phyloP scores from a whole-genome alignment of 2,329 filamentous ascomycete species.

The Botrytis byssoidea region DNA sequence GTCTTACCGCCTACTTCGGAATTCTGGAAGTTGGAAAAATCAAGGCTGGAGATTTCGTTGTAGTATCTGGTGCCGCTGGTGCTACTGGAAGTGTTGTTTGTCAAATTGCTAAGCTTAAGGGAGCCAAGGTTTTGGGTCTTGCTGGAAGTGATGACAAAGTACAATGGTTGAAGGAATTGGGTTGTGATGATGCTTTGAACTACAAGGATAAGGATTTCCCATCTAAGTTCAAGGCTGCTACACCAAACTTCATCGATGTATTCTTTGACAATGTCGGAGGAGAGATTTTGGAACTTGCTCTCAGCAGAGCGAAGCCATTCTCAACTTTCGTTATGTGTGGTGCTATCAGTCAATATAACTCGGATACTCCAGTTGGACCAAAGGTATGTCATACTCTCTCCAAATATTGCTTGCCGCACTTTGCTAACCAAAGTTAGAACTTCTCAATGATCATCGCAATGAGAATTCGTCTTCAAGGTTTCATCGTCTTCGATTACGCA shows the following conservation, averaged over 20 bases:
- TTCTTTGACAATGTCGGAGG: conserved; percentile 76
- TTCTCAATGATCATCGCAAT: conserved; percentile 53
- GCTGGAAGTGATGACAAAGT: conserved; percentile 68
- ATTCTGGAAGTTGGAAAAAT: conserved; percentile 67
- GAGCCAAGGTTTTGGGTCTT: conserved; percentile 60
- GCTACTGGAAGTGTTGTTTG: conserved; percentile 75
- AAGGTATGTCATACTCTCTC: conserved; percentile 40
- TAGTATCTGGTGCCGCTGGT: conserved; percentile 75
- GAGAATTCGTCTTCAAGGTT: conserved; percentile 64
- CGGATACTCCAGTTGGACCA: conserved; percentile 53
- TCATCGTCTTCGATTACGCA: conserved; percentile 69
- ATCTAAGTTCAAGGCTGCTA: conserved; percentile 58
- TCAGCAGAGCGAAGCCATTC: conserved; percentile 60
- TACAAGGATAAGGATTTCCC: conserved; percentile 66
- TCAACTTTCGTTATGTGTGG: conserved; percentile 72
- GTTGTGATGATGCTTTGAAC: conserved; percentile 66
- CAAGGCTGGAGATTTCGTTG: conserved; percentile 69
- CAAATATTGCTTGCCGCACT: neutral
- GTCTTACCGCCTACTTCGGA: conserved; percentile 75
- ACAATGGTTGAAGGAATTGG: conserved; percentile 62
- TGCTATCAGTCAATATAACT: conserved; percentile 67
- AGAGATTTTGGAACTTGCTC: conserved; percentile 65
- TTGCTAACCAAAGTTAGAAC: conserved; percentile 42
- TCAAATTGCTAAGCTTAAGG: conserved; percentile 75
- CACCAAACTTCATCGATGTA: conserved; percentile 61